A percentile compares a stretch with the other conserved stretches of the same genome.
Evolutionary conservation across 768 basidiomycete species (phyloP).

Genomic region (Russula sp.): DNA sequence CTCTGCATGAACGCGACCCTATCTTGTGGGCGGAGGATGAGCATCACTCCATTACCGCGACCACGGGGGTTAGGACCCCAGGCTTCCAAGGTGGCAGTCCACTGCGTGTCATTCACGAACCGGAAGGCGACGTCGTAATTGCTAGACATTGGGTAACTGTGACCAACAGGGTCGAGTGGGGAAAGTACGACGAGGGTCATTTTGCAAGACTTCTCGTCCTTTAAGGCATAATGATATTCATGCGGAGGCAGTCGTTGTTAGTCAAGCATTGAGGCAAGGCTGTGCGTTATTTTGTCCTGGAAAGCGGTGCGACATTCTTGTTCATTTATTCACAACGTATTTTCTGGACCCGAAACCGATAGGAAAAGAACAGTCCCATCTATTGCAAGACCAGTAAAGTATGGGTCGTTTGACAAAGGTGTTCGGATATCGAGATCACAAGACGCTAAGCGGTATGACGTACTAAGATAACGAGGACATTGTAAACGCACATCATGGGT

Average conservation of each 20-base stretch:
- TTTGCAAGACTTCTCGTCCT: neutral
- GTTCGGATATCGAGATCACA: neutral
- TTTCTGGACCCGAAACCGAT: neutral
- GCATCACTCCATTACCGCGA: constrained; percentile 25
- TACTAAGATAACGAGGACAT: constrained; percentile 5
- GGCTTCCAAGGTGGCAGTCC: constrained; percentile 34
- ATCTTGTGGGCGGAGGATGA: constrained; percentile 35
- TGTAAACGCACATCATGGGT: constrained; percentile 5
- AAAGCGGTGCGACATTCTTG: constrained; percentile 1
- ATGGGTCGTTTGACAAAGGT: neutral
- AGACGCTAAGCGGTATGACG: neutral
- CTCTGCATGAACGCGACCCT: constrained; percentile 41
- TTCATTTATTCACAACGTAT: neutral
- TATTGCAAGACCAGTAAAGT: neutral
- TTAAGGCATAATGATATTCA: neutral
- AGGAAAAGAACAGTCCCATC: neutral
- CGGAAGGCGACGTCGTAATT: constrained; percentile 49
- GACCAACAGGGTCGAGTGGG: neutral
- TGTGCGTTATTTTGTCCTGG: constrained; percentile 17
- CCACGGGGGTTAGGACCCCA: constrained; percentile 26
- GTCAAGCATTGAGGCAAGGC: constrained; percentile 1
- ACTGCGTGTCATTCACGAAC: constrained; percentile 41
- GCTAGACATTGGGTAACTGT: neutral
- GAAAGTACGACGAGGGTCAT: neutral
- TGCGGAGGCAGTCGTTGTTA: constrained; percentile 1